phyloP scores from a whole-genome alignment of 2,329 filamentous ascomycete genomes.

The Pseudogymnoascus destructans region DNA sequence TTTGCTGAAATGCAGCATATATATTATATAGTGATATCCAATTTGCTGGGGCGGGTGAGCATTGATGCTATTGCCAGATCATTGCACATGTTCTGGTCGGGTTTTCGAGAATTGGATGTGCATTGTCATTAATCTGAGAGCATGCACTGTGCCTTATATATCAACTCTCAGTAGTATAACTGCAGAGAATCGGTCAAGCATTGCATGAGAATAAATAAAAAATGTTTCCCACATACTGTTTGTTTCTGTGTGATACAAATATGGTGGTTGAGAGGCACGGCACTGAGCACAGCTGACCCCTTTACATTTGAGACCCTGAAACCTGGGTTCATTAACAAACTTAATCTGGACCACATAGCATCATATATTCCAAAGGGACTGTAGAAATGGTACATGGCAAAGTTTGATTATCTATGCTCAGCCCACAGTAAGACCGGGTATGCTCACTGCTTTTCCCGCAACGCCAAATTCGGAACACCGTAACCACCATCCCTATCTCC shows the following conservation, averaged over 20 bases:
- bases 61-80: background rate
- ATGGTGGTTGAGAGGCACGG: background rate
- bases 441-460: slow-evolving; percentile 12
- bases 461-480: slow-evolving; percentile 10
- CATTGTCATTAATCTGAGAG: background rate
- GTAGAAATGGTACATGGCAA: slow-evolving; percentile 8
- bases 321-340: background rate
- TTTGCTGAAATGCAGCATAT: background rate
- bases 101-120: background rate
- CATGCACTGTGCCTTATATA: background rate
- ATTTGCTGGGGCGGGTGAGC: background rate
- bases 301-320: background rate
- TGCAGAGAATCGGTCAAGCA: background rate
- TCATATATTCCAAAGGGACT: background rate
- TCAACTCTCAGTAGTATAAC: background rate
- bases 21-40: slow-evolving; percentile 6
- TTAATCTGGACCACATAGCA: background rate
- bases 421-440: slow-evolving; percentile 8
- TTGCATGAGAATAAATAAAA: background rate
- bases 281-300: background rate
- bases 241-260: background rate
- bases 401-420: slow-evolving; percentile 10
- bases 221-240: background rate
- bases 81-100: slow-evolving; percentile 2
- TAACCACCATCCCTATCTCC: slow-evolving; percentile 3